These are phyloP conservation scores for Penicillium malachiteum DNA, from an alignment of 495 filamentous ascomycete genomes.

Conservation along the genomic window DNA sequence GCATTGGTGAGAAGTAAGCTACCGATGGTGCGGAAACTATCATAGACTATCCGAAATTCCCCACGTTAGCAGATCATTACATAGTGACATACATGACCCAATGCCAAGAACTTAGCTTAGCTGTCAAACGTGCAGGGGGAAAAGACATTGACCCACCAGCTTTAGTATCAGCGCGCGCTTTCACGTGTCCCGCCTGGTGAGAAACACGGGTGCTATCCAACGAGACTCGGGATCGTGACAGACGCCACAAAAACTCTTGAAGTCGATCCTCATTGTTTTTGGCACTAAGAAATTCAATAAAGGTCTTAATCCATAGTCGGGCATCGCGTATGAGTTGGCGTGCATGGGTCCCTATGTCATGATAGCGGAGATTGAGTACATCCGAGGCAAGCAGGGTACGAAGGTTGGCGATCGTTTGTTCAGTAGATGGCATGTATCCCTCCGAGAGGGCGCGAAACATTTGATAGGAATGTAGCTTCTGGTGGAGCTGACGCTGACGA, in stretches of 20 bases:
- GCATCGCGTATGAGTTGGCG: slow-evolving; percentile 68
- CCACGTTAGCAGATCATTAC: slow-evolving; percentile 20
- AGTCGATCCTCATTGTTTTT: slow-evolving; percentile 87
- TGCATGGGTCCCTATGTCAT: slow-evolving; percentile 74
- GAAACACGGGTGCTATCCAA: slow-evolving; percentile 68
- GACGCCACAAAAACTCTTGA: slow-evolving; percentile 88
- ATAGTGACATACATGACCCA: not conserved
- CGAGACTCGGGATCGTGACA: slow-evolving; percentile 66
- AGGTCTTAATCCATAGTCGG: slow-evolving; percentile 67
- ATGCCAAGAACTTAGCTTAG: not conserved
- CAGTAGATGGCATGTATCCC: slow-evolving; percentile 89
- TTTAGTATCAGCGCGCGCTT: slow-evolving; percentile 71
- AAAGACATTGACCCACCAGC: slow-evolving; percentile 56
- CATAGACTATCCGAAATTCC: slow-evolving; percentile 57
- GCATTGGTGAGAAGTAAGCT: slow-evolving; percentile 82
- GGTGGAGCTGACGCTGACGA: slow-evolving; percentile 71
- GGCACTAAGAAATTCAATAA: slow-evolving; percentile 72
- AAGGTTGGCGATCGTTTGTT: slow-evolving; percentile 79
- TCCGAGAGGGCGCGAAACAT: slow-evolving; percentile 80
- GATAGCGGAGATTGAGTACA: slow-evolving; percentile 72
- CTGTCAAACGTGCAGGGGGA: slow-evolving; percentile 4
- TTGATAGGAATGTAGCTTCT: slow-evolving; percentile 90
- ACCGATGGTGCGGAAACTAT: slow-evolving; percentile 80
- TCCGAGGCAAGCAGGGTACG: slow-evolving; percentile 76
- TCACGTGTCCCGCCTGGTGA: slow-evolving; percentile 60